phyloP scores from a whole-genome alignment of 2,329 filamentous ascomycete species.

The Aciculosporium take region DNA sequence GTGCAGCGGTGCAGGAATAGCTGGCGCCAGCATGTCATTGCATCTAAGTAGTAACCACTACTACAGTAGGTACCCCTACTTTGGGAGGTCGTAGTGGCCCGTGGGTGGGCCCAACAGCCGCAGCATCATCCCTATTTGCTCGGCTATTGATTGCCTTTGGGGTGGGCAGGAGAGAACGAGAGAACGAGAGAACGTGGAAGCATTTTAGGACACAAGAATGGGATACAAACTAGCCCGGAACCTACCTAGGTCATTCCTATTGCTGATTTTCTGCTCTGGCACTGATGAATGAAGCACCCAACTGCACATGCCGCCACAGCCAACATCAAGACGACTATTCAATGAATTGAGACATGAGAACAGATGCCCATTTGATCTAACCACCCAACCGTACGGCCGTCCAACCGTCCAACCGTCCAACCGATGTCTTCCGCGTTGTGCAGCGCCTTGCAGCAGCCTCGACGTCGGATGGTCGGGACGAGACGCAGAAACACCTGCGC shows the following conservation, averaged over 20 bases:
- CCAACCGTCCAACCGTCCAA: not conserved
- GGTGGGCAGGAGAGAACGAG: too few relatives aligned
- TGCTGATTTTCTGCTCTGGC: too few relatives aligned
- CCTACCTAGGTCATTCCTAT: too few relatives aligned
- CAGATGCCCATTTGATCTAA: not conserved
- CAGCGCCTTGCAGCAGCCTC: not conserved
- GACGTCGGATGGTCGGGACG: conserved; percentile 9
- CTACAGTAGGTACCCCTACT: too few relatives aligned
- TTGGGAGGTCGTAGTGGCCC: too few relatives aligned
- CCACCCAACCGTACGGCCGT: not conserved
- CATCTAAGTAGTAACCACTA: too few relatives aligned
- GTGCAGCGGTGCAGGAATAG: too few relatives aligned
- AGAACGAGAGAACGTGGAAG: not conserved
- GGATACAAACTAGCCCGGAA: too few relatives aligned
- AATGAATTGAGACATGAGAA: too few relatives aligned
- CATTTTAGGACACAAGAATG: too few relatives aligned
- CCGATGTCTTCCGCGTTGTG: not conserved
- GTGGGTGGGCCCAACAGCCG: not conserved
- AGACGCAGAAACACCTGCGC: conserved; percentile 5
- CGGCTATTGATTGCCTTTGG: too few relatives aligned
- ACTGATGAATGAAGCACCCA: not conserved
- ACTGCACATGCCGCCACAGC: not conserved
- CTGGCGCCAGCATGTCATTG: too few relatives aligned
- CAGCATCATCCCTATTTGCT: not conserved
- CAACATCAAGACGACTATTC: not conserved